These are phyloP conservation scores for Penicillium antarcticum DNA, from an alignment of 495 filamentous ascomycete species.

Conservation along the genomic window DNA sequence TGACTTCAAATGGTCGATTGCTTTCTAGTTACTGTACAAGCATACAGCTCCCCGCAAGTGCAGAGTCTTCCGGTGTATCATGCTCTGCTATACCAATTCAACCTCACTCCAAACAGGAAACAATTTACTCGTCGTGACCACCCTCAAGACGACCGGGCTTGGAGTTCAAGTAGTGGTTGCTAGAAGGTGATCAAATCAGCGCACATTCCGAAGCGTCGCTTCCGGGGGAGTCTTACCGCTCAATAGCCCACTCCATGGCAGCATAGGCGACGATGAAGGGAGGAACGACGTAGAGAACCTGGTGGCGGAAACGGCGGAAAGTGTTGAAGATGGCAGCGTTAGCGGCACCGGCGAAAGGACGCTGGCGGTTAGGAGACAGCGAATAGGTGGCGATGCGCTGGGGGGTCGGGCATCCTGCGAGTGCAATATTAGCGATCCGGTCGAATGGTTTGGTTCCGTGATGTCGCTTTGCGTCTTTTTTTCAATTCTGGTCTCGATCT, in stretches of 20 bases:
- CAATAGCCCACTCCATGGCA: constrained; percentile 79
- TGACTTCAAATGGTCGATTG: constrained; percentile 40
- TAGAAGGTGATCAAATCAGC: constrained; percentile 25
- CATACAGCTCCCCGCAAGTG: constrained; percentile 24
- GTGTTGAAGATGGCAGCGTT: constrained; percentile 64
- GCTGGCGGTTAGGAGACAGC: constrained; percentile 62
- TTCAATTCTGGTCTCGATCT: background rate
- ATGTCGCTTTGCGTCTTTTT: background rate
- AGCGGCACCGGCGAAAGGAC: constrained; percentile 58
- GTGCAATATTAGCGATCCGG: background rate
- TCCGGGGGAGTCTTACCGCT: constrained; percentile 54
- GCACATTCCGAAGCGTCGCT: background rate
- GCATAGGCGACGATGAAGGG: constrained; percentile 73
- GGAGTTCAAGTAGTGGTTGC: constrained; percentile 90
- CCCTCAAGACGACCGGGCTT: constrained; percentile 68
- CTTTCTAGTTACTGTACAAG: constrained; percentile 51
- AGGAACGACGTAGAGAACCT: constrained; percentile 81
- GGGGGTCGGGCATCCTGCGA: constrained; percentile 44
- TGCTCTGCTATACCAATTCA: constrained; percentile 17
- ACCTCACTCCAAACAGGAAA: constrained; percentile 10
- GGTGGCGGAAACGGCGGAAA: constrained; percentile 55
- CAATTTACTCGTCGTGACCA: constrained; percentile 35
- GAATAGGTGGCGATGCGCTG: constrained; percentile 65
- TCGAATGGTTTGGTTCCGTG: background rate
- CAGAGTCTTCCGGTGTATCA: constrained; percentile 10